Base-by-base conservation (phyloP, 208 protist species). In the Paratrypanosoma confusum region DNA sequence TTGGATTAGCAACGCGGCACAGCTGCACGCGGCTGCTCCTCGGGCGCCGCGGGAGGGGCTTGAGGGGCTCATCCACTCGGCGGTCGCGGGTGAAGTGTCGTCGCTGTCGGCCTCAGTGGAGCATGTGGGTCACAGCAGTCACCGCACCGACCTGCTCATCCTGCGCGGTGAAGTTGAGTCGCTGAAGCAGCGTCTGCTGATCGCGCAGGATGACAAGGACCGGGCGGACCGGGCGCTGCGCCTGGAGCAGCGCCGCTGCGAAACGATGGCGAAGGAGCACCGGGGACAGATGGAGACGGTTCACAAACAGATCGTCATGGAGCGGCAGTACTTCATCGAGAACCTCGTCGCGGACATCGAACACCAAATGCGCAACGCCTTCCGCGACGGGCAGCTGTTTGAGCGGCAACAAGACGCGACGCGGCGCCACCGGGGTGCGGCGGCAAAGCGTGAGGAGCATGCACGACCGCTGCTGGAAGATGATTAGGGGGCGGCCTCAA, bases 221-320 rank as follows among this genome's bases (percentile, higher is more conserved):
- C 73, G 79, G 14, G 24, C 78, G 40, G 52, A 57, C 17, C 29
- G 39, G 25, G 51, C 85, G 4, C 76, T 75, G n/a, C 45, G 71
- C 29, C 58, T 49, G 14, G 76, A 93, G 57, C 65, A 80, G 56
- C 50, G 64, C 2, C 69, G 72, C 10, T 81, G 62, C 31, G 71
- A 90, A 34, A 32, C 36, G 24, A 62, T 83, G 44, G 74, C 70
- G 20, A 44, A 56, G 6, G 79, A 83, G 45, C 76, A 86, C 47
- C 55, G 35, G 18, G 45, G 33, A 25, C 79, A 89, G 52, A 60
- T 93, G 21, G 54, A 83, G 34, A 58, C 53, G 20, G 75, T 76
- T 8, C 81, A 90, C 57, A 60, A 86, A 18, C 63, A 86, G 49
- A 39, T 93, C 17, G 43, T 83, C 16, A 55, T 70, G 5, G 83